Evolutionary conservation across 1,284 basidiomycete species (phyloP), one percentile per base, ranked within the genome.

Genomic region (Phylloboletellus chloephorus): DNA sequence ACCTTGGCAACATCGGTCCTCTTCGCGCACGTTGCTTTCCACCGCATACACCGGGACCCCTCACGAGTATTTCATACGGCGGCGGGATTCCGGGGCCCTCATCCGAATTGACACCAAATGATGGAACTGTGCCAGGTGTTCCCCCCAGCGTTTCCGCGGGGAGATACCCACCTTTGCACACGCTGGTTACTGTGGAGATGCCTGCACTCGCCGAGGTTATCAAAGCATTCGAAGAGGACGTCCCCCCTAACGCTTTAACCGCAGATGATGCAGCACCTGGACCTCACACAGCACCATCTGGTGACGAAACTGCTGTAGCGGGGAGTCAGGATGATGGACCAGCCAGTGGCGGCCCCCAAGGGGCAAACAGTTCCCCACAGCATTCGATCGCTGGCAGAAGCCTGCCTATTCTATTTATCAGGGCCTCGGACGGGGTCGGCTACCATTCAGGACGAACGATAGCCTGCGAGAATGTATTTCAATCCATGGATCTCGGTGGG

Each of bases 1-100:
- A 93, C 67, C 73, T 94, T 5, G 93, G 93, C 17, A 86, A 85
- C 46, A 68, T 95, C 10, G 93, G 93, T 1, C 92, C 92, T 4
- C 72, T 95, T 29, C 72, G 71, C 19, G 69, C 79, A 45, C 79
- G 82, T 25, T 72, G 84, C 39, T 86, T 82, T 57, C 82, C 84
- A 50, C 72, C 82, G 1, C 69, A 77, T 13, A 68, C 78, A 30
- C 73, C 80, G 5, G 82, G 81, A 12, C 78, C 79, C 5, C 59
- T 83, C 39, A 81, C 79, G 20, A 71, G 68, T 38, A 68, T 84
- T 34, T 69, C 74, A 2, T 82, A 77, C 50, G 71, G 75, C 40
- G 71, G 65, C 39, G 52, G 56, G 24, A 51, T 67, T 5, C 48
- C 67, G 2, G 58, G 60, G 3, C 50, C 65, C 17, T 63, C 63